Base-by-base conservation (phyloP, 768 basidiomycete genomes). In the Leccinum subgranulosum region DNA sequence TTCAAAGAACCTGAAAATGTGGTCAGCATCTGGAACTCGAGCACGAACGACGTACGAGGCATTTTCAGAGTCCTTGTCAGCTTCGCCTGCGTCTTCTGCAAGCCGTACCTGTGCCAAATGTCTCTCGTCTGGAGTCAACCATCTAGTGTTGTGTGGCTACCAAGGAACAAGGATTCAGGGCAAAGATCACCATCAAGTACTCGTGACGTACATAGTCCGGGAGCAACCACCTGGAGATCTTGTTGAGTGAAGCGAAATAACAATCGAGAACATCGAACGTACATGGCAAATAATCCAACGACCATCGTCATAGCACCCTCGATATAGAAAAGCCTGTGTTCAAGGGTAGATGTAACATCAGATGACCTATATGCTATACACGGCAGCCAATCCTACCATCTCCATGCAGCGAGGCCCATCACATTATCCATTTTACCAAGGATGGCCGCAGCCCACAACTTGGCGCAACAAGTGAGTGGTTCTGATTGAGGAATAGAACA, bases 71-170 rank as follows among this genome's bases (percentile, higher is more conserved):
- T 88, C 86, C 62, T 79, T 70, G 61, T 87, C 86, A 0, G 85
- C 85, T 71, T 87, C 85, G 6, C 85, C 84, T 8, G 82, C 83
- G 63, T 87, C 85, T 62, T 87, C 86, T 0, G 85, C 82, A 15
- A 87, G 79, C 11, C 86, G 82, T 17, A 79, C 80, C 68, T 85
- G 85, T 6, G 86, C 86, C n/a, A 88, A 75, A 29, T 77, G 79
- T 21, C 77, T 75, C 56, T 87, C 80, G 7, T 73, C 69, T 0
- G 76, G 65, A 14, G 75, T 73, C 27, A 87, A 67, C 85, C 85
- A 87, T 34, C 74, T 73, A 1, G 86, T 87, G 64, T 87, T 88
- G 59, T 81, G 60, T 4, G 83, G 84, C 84, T 86, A 58, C 15
- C 9, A n/a, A 27, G 33, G 25, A 43, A 33, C 15, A 36, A 49